Base-by-base conservation (phyloP, 1,284 basidiomycete genomes). In the Athelia sp. region DNA sequence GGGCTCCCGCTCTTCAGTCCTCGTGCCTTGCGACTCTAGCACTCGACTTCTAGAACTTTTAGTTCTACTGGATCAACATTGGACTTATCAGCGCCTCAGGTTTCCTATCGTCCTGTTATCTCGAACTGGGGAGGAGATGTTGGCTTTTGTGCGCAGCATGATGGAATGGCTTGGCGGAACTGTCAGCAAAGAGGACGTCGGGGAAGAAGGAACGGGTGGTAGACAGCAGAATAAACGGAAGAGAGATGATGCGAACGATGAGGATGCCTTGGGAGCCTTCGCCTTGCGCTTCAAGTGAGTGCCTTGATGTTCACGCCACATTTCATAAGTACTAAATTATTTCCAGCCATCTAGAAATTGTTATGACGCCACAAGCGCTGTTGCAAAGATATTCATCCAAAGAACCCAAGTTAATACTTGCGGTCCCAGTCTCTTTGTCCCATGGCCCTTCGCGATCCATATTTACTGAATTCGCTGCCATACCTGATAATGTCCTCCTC, bases 101-200 rank as follows among this genome's bases (percentile, higher is more conserved):
- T 85, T 78, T 61, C 95, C 96, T 0, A 88, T 99, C 26, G 99
- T 96, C 63, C 79, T 99, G 17, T 80, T 99, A 42, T 92, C 90
- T 51, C 79, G 86, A 29, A 96, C 93, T 1, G 94, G 90, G 2
- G 84, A 87, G 55, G 96, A 99, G 67, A 96, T 98, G 84, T 72
- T 98, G 34, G 90, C 91, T 1, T 94, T 96, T 59, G 92, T 97
- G 15, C 75, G 94, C 50, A 96, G 92, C 74, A 90, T 99, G 85
- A 96, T 98, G 82, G 97, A 98, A 66, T 99, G 96, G 95, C 85
- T 98, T 59, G 93, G 95, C 14, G 93, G 93, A 8, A 92, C 91
- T 1, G 87, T 97, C 54, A 92, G 85, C 58, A 92, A 92, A 61
- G 88, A 92, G 58, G 90, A 93, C 52, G 84, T 89, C 0, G 90